Conservation (phyloP, 371 early-diverging fungal species). For the Mucor plumbeus region DNA sequence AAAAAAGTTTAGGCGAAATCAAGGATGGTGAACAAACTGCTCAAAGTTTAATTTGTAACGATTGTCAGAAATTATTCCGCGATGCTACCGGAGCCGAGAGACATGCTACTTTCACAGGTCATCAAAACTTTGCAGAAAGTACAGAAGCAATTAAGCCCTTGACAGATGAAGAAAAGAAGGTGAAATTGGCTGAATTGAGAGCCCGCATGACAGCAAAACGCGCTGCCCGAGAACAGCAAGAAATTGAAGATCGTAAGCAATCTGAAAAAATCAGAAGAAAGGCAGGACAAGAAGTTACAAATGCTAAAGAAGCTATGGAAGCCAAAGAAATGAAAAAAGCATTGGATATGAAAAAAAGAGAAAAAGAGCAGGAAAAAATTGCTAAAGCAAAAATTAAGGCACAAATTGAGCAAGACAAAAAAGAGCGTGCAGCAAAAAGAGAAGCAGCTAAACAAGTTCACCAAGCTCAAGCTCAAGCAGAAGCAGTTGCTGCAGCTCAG, state of each 20-base stretch:
- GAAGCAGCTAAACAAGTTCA: conserved; percentile 37
- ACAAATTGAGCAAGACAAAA: conserved; percentile 88
- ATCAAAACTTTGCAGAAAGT: conserved; percentile 88
- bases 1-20: conserved; percentile 61
- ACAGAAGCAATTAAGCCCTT: conserved; percentile 84
- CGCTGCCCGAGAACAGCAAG: conserved; percentile 62
- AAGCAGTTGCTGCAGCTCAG: conserved; percentile 26
- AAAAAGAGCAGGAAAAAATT: conserved; percentile 79
- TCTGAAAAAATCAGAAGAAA: conserved; percentile 81
- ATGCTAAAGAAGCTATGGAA: conserved; percentile 74
- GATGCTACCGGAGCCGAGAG: conserved; percentile 81
- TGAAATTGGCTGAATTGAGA: conserved; percentile 80
- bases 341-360: conserved; percentile 72
- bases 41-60: conserved; percentile 84
- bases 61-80: conserved; percentile 83
- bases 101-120: conserved; percentile 85
- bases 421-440: conserved; percentile 66
- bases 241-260: conserved; percentile 72
- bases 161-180: conserved; percentile 84
- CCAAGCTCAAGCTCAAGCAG: conserved; percentile 21
- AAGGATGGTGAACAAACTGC: conserved; percentile 70
- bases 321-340: conserved; percentile 78
- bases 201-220: conserved; percentile 74
- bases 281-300: conserved; percentile 80
- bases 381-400: conserved; percentile 82